Evolutionary conservation across 2,329 filamentous ascomycete species (phyloP).

Genomic region (Dendrostoma leiphaemia): DNA sequence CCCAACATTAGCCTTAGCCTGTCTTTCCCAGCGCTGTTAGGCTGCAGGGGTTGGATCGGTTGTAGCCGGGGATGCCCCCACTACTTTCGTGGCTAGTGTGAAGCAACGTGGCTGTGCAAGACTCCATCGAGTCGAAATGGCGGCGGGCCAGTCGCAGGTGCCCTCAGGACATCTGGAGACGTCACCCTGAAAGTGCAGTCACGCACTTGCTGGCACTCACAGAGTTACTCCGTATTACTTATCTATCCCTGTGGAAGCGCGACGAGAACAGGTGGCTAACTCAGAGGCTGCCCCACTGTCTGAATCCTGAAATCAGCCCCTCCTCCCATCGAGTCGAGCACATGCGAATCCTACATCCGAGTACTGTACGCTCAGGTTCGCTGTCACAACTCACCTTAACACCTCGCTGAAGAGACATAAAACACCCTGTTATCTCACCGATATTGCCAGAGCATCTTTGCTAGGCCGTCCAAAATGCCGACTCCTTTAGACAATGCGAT

Average conservation of each 20-base stretch:
- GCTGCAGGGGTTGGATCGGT: slow-evolving; percentile 1
- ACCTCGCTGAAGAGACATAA: not conserved
- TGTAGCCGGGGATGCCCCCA: not conserved
- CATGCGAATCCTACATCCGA: too few relatives aligned
- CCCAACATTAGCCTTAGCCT: too few relatives aligned
- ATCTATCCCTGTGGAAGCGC: not conserved
- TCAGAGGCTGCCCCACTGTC: too few relatives aligned
- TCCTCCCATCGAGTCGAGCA: too few relatives aligned
- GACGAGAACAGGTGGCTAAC: slow-evolving; percentile 10
- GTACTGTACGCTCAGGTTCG: too few relatives aligned
- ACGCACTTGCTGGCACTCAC: not conserved
- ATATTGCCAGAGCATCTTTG: not conserved
- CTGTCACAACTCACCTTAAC: not conserved
- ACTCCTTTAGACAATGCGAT: slow-evolving; percentile 67
- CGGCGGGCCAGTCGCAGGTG: too few relatives aligned
- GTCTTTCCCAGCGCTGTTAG: not conserved
- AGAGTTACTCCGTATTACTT: slow-evolving; percentile 4
- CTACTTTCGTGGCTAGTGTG: not conserved
- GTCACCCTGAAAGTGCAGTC: slow-evolving; percentile 7
- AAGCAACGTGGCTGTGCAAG: slow-evolving; percentile 8
- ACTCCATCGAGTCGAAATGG: too few relatives aligned
- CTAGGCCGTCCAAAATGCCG: slow-evolving; percentile 53
- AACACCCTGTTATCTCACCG: not conserved
- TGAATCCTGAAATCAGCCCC: too few relatives aligned
- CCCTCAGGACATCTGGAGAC: slow-evolving; percentile 1